Percentiles rank a stretch among this genome's conserved stretches.
Evolutionary conservation across 2,329 filamentous ascomycete species (phyloP).

Genomic region (Fusarium sp.): DNA sequence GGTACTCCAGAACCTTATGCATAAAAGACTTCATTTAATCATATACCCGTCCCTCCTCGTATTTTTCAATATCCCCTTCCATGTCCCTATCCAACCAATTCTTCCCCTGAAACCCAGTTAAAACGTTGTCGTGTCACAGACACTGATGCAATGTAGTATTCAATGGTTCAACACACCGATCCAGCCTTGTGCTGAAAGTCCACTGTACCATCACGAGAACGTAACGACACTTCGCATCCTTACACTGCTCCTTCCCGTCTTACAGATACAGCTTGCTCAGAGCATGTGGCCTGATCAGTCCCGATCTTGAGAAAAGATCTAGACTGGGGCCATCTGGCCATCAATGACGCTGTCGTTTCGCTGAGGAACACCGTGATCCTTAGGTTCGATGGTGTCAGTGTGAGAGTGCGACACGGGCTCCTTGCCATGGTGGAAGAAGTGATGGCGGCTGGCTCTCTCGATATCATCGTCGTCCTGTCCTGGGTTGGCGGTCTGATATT

Average conservation of each 20-base stretch:
- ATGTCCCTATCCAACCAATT: background rate
- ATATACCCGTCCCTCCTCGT: slow-evolving; percentile 3
- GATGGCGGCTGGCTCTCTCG: slow-evolving; percentile 34
- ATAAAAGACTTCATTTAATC: slow-evolving; percentile 16
- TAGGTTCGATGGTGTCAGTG: slow-evolving; percentile 33
- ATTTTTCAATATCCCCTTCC: background rate
- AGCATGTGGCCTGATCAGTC: slow-evolving; percentile 2
- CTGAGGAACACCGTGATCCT: slow-evolving; percentile 16
- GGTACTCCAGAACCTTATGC: slow-evolving; percentile 13
- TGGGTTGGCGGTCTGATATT: slow-evolving; percentile 63
- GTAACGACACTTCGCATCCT: slow-evolving; percentile 9
- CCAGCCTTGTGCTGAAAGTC: slow-evolving; percentile 18
- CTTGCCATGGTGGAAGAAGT: slow-evolving; percentile 9
- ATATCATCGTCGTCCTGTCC: slow-evolving; percentile 58
- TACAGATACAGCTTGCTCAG: slow-evolving; percentile 14
- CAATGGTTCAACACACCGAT: slow-evolving; percentile 15
- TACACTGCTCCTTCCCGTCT: slow-evolving; percentile 9
- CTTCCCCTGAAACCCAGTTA: background rate
- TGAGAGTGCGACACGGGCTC: slow-evolving; percentile 22
- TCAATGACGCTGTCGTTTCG: slow-evolving; percentile 41
- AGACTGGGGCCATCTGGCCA: slow-evolving; percentile 29
- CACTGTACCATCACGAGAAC: slow-evolving; percentile 12
- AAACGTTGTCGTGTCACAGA: slow-evolving; percentile 20
- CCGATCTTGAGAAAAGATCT: background rate
- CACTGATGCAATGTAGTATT: slow-evolving; percentile 27